phyloP scores from a whole-genome alignment of 2,329 filamentous ascomycete species.

The Chrysoporthe deuterocubensis region DNA sequence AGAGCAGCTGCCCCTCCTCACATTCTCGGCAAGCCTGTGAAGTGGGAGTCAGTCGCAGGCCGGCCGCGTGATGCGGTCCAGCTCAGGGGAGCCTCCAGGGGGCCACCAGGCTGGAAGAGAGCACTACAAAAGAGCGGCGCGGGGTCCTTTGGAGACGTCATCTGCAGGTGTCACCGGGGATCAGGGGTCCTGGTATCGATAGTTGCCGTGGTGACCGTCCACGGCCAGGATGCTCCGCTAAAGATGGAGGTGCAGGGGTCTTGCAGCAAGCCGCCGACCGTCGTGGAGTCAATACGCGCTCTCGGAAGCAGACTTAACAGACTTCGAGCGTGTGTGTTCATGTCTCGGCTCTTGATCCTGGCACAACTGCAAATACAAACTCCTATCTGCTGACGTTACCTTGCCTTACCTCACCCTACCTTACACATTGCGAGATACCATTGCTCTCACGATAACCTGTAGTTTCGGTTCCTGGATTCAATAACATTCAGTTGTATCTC shows the following conservation, averaged over 20 bases:
- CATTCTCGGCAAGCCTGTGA: not conserved
- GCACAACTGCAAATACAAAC: not conserved
- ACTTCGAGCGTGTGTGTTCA: not conserved
- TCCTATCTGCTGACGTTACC: not conserved
- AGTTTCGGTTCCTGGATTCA: not conserved
- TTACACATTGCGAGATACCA: not conserved
- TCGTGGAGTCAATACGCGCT: slow-evolving; percentile 6
- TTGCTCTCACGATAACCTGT: not conserved
- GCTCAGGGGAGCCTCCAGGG: slow-evolving; percentile 6
- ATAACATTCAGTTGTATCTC: not conserved
- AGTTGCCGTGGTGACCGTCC: slow-evolving; percentile 16
- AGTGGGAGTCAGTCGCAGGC: slow-evolving; percentile 15
- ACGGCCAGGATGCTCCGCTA: not conserved
- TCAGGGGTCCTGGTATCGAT: slow-evolving; percentile 23
- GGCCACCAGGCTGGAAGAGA: slow-evolving; percentile 7
- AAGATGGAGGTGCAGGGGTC: slow-evolving; percentile 7
- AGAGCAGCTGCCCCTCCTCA: not conserved
- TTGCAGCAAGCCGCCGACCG: not conserved
- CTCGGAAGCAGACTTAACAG: not conserved
- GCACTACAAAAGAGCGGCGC: slow-evolving; percentile 12
- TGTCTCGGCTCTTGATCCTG: slow-evolving; percentile 9
- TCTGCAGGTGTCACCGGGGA: slow-evolving; percentile 25
- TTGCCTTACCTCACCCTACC: not conserved
- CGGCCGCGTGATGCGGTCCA: slow-evolving; percentile 26
- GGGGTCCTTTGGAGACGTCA: slow-evolving; percentile 21